phyloP scores from a whole-genome alignment of 1,284 basidiomycete genomes.

The Schizopora paradoxa region DNA sequence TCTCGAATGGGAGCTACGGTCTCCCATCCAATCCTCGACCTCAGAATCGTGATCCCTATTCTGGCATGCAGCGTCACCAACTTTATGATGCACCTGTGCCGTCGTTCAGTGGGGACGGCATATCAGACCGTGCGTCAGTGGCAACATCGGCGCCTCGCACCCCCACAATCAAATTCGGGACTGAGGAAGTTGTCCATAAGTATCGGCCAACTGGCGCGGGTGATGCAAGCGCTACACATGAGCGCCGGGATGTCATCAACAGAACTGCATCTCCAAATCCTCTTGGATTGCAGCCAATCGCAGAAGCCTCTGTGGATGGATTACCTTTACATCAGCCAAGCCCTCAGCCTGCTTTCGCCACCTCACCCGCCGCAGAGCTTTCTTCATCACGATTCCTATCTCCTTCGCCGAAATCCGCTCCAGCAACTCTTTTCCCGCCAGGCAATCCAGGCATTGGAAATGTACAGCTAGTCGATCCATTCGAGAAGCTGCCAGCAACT shows the following conservation, averaged over 20 bases:
- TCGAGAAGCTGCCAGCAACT: conserved; percentile 29
- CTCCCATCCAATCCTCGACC: too few relatives aligned
- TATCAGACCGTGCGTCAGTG: conserved; percentile 28
- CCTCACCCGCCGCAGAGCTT: background rate
- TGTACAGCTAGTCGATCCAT: conserved; percentile 25
- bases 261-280: conserved; percentile 5
- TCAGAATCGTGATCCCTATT: conserved; percentile 12
- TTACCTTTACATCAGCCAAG: conserved; percentile 12
- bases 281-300: conserved; percentile 3
- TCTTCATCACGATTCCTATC: background rate
- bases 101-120: conserved; percentile 23
- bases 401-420: conserved; percentile 11
- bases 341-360: conserved; percentile 8
- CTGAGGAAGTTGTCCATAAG: conserved; percentile 65
- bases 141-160: conserved; percentile 35
- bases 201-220: conserved; percentile 49
- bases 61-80: conserved; percentile 65
- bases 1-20: conserved; percentile 21
- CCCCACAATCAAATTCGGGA: conserved; percentile 71
- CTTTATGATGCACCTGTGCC: conserved; percentile 73
- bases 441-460: conserved; percentile 26
- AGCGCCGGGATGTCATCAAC: conserved; percentile 39
- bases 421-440: conserved; percentile 14
- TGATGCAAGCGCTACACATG: conserved; percentile 46
- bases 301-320: conserved; percentile 10